phyloP scores from a whole-genome alignment of 345 rosid species.

The Acer negundo region DNA sequence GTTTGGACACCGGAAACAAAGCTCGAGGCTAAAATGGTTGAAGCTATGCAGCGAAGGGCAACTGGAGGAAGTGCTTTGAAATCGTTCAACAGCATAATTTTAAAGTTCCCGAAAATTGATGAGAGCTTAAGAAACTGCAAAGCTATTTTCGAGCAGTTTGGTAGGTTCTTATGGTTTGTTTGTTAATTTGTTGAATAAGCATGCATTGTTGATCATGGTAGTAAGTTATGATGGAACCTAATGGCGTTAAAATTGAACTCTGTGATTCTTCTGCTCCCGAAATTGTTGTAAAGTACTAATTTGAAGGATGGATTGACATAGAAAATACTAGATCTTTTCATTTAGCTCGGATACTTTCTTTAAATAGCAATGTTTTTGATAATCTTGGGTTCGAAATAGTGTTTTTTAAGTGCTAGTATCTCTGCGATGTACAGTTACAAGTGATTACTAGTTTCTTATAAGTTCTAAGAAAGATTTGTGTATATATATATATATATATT shows the following conservation, averaged over 20 bases:
- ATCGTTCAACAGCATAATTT: slow-evolving; percentile 81
- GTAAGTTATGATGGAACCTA: background rate
- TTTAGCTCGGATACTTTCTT: background rate
- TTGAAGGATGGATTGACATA: too few relatives aligned
- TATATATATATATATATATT: background rate
- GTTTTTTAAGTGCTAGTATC: background rate
- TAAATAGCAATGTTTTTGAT: background rate
- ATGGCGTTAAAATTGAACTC: background rate
- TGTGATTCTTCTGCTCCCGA: background rate
- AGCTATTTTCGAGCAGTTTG: slow-evolving; percentile 79
- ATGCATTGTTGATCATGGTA: background rate
- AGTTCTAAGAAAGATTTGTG: background rate
- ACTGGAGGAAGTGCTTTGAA: slow-evolving; percentile 61
- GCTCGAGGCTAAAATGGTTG: slow-evolving; percentile 80
- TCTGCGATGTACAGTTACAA: background rate
- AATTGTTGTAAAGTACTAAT: background rate
- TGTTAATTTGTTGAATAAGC: background rate
- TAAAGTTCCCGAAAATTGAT: slow-evolving; percentile 93
- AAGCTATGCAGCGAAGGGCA: slow-evolving; percentile 75
- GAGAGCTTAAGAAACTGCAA: slow-evolving; percentile 78
- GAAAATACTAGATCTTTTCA: too few relatives aligned
- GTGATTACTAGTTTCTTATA: background rate
- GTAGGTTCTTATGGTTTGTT: slow-evolving; percentile 35
- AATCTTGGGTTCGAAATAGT: background rate
- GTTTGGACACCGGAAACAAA: slow-evolving; percentile 69